These are phyloP conservation scores for Globisporangium alternatum DNA, from an alignment of 352 stramenopile species.

Conservation along the genomic window DNA sequence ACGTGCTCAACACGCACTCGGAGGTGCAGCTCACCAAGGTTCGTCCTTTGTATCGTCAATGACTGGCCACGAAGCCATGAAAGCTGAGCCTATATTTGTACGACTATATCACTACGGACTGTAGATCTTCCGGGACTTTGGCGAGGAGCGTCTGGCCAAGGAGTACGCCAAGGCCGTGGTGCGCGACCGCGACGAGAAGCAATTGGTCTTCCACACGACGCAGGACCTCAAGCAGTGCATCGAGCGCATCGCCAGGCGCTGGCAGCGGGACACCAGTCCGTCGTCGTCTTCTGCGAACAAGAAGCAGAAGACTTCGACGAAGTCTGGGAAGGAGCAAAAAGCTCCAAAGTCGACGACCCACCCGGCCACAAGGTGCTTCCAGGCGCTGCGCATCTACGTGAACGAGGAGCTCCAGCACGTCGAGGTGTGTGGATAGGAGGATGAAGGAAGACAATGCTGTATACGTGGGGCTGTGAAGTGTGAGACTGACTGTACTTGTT, in stretches of 20 bases:
- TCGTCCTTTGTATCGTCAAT: neutral
- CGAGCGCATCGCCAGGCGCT: constrained; percentile 72
- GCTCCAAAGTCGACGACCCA: constrained; percentile 31
- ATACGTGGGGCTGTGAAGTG: neutral
- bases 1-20: constrained; percentile 67
- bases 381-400: constrained; percentile 77
- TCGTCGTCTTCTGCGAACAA: neutral
- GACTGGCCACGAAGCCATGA: neutral
- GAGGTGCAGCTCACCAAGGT: constrained; percentile 69
- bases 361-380: constrained; percentile 75
- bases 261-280: constrained; percentile 25
- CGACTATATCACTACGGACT: neutral
- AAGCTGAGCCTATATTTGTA: neutral
- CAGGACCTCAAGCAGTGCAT: constrained; percentile 67
- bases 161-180: constrained; percentile 82
- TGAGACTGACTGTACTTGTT: too few relatives aligned
- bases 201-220: constrained; percentile 56
- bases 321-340: constrained; percentile 21
- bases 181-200: constrained; percentile 49
- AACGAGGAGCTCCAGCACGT: constrained; percentile 81
- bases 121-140: constrained; percentile 61
- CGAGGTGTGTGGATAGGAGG: constrained; percentile 17
- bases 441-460: neutral
- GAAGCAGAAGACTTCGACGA: constrained; percentile 5
- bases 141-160: constrained; percentile 75